Base-by-base conservation (phyloP, 805 yeast genomes). In the Lachancea fermentati region DNA sequence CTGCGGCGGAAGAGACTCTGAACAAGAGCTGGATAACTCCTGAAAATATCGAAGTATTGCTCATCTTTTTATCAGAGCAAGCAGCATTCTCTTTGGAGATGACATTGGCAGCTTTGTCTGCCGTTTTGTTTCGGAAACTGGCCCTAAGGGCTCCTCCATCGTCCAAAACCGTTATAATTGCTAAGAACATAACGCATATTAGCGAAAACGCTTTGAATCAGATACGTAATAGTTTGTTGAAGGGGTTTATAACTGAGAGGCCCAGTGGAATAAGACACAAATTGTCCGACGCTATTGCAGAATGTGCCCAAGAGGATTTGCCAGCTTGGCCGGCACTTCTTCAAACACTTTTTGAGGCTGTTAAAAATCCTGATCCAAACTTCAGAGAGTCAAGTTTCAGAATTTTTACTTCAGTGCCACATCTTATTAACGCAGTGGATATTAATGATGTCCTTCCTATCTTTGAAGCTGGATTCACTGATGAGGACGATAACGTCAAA, bases 231-330 rank as follows among this genome's bases (percentile, higher is more conserved):
- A 69, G 77, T 16, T 72, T 91, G 29, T 69, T 89, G 49, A 73
- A 73, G 43, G 97, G 96, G 12, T 86, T 91, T 53, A 58, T 76
- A 3, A 60, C 78, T 8, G 80, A 72, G 44, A 86, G 81, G 58
- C 67, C 83, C n/a, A 78, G 77, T 46, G 77, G 76, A 47, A 87
- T 87, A 24, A 79, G 97, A 58, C 96, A 91, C 62, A 93, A 91
- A 58, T 68, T 93, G 36, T 81, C 96, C 2, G 98, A 93, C 68
- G 95, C 95, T 6, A 82, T 93, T 35, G 85, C 97, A 1, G 97
- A 89, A 63, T 77, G 91, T 34, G 94, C 96, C 2, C 79, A 81
- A 53, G 82, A 78, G 43, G 80, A 76, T 11, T 60, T 68, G 34
- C 69, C 68, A 16, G 62, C 69, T 4, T 91, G 98, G 98, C 76